These are phyloP conservation scores for Annulohypoxylon truncatum DNA, from an alignment of 2,329 filamentous ascomycete genomes.

Conservation along the genomic window DNA sequence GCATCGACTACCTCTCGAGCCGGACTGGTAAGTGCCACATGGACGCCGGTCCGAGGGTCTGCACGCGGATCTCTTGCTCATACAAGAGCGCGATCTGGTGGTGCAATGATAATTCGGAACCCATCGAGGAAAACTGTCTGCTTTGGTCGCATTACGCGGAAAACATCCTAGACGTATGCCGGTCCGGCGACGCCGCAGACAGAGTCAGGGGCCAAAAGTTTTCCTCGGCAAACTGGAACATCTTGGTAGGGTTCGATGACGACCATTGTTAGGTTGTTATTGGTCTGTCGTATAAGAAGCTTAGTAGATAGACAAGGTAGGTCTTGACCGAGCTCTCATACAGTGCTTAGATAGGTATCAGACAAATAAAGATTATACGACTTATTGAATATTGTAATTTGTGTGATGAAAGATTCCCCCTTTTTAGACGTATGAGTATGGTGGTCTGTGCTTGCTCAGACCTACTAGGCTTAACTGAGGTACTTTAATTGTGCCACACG, in stretches of 20 bases:
- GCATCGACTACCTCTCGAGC: conserved; percentile 27
- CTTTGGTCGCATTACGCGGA: conserved; percentile 28
- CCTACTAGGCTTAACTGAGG: not conserved
- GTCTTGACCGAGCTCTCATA: no score
- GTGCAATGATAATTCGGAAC: conserved; percentile 28
- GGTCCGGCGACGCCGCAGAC: not conserved
- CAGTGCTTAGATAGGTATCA: no score
- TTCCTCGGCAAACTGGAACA: conserved; percentile 15
- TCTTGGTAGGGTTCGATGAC: conserved; percentile 16
- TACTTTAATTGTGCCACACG: not conserved
- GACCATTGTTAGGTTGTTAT: conserved; percentile 13
- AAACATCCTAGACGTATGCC: conserved; percentile 22
- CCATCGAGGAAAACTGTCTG: conserved; percentile 24
- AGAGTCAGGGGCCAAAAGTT: conserved; percentile 27
- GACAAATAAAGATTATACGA: no score
- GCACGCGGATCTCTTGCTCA: conserved; percentile 26
- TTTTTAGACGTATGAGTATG: not conserved
- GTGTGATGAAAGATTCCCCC: no score
- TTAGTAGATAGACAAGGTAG: no score
- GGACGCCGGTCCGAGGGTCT: conserved; percentile 19
- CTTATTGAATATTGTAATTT: no score
- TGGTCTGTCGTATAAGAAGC: no score
- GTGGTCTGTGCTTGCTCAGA: not conserved
- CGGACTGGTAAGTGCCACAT: conserved; percentile 17
- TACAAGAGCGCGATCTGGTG: conserved; percentile 30